phyloP scores from a whole-genome alignment of 2,329 filamentous ascomycete genomes.

The Elsinoe arachidis region DNA sequence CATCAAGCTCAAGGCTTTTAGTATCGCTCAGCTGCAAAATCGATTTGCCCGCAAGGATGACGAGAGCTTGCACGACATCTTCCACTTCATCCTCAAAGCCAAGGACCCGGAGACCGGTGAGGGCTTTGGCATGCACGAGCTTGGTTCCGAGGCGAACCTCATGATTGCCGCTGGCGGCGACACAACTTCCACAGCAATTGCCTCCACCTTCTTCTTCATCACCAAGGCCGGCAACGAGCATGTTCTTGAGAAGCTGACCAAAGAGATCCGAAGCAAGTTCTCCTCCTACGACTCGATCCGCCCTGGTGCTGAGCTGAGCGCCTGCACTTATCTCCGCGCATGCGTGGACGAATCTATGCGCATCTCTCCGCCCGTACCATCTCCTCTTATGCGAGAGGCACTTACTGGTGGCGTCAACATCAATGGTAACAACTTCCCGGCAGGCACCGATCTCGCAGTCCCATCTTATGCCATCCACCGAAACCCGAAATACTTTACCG shows the following conservation, averaged over 20 bases:
- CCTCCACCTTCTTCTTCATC: constrained; percentile 32
- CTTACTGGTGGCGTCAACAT: constrained; percentile 25
- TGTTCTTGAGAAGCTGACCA: constrained; percentile 22
- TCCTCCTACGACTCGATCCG: constrained; percentile 24
- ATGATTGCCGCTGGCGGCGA: constrained; percentile 28
- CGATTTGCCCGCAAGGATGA: constrained; percentile 12
- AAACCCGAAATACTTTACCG: constrained; percentile 20
- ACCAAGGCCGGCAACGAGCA: constrained; percentile 21
- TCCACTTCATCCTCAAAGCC: constrained; percentile 23
- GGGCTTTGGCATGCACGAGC: constrained; percentile 22
- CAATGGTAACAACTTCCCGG: constrained; percentile 28
- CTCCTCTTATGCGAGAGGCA: constrained; percentile 28
- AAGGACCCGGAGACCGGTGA: constrained; percentile 26
- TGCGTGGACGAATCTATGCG: constrained; percentile 42
- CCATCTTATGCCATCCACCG: constrained; percentile 22
- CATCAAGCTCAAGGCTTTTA: constrained; percentile 12
- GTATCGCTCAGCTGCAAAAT: constrained; percentile 7
- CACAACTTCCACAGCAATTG: constrained; percentile 28
- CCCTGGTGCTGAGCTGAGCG: constrained; percentile 25
- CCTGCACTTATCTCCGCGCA: constrained; percentile 36
- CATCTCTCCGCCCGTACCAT: constrained; percentile 36
- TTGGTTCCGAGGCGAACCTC: constrained; percentile 24
- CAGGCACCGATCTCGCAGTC: constrained; percentile 23
- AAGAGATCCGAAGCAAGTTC: constrained; percentile 31
- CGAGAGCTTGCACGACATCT: constrained; percentile 19